Evolutionary conservation across 352 stramenopile genomes (phyloP).

Genomic region (Phytophthora europaea): DNA sequence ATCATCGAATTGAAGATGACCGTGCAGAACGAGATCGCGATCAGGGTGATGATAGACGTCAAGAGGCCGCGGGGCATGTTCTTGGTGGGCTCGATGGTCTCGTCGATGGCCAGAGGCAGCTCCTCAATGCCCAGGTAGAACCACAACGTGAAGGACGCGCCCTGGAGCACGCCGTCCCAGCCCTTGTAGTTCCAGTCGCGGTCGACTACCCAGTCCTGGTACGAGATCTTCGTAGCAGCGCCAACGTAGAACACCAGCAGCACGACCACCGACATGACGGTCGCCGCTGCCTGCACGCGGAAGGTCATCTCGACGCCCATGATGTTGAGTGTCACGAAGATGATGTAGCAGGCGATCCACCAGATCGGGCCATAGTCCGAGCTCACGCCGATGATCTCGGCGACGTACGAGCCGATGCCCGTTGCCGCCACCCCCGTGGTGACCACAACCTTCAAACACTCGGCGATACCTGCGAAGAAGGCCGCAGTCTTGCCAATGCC

Average conservation of each 20-base stretch:
- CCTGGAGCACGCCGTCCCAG: conserved; percentile 56
- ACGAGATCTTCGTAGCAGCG: conserved; percentile 57
- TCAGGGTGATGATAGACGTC: conserved; percentile 59
- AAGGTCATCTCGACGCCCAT: conserved; percentile 72
- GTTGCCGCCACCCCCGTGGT: conserved; percentile 62
- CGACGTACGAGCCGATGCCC: conserved; percentile 72
- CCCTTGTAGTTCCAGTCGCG: conserved; percentile 72
- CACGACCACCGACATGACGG: conserved; percentile 60
- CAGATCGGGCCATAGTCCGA: conserved; percentile 50
- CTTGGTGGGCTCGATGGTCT: conserved; percentile 67
- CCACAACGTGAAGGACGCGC: conserved; percentile 70
- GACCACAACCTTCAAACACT: conserved; percentile 68
- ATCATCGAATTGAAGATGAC: conserved; percentile 75
- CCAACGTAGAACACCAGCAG: conserved; percentile 69
- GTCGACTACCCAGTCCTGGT: conserved; percentile 60
- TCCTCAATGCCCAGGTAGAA: conserved; percentile 79
- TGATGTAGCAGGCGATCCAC: conserved; percentile 65
- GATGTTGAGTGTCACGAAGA: conserved; percentile 69
- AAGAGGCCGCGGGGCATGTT: conserved; percentile 70
- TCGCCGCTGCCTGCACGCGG: conserved; percentile 61
- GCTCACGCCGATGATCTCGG: conserved; percentile 54
- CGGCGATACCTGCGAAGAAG: conserved; percentile 69
- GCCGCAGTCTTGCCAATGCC: conserved; percentile 56
- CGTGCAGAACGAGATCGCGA: conserved; percentile 65
- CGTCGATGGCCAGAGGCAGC: conserved; percentile 67